A percentile compares a stretch with the other conserved stretches of the same genome.
Evolutionary conservation across 1,139 yeast species (phyloP).

Genomic region (Pichia sp.): DNA sequence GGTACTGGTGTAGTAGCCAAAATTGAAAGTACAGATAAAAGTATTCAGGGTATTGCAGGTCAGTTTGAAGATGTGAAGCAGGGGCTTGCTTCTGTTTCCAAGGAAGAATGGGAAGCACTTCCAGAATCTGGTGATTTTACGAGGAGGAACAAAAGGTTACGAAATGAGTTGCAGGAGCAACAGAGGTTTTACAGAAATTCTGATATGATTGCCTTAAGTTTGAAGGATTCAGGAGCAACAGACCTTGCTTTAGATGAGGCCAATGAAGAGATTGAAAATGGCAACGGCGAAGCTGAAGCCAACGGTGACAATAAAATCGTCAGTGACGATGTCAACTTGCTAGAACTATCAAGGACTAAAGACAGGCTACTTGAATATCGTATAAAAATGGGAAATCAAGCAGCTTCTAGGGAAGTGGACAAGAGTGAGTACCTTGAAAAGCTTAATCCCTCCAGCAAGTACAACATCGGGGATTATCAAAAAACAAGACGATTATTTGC

Average conservation of each 20-base stretch:
- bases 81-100: conserved; percentile 53
- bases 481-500: conserved; percentile 58
- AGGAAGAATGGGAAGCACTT: conserved; percentile 71
- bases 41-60: conserved; percentile 33
- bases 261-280: conserved; percentile 13
- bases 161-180: conserved; percentile 59
- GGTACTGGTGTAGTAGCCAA: conserved; percentile 4
- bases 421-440: conserved; percentile 22
- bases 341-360: conserved; percentile 48
- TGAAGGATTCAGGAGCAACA: conserved; percentile 25
- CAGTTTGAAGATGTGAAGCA: conserved; percentile 61
- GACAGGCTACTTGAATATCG: conserved; percentile 48
- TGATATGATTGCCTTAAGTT: conserved; percentile 51
- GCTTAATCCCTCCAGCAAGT: conserved; percentile 17
- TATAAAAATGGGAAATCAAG: conserved; percentile 32
- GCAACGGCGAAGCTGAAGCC: conserved; percentile 32
- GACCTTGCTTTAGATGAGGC: conserved; percentile 25
- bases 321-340: conserved; percentile 38
- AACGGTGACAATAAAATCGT: conserved; percentile 7
- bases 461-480: conserved; percentile 49
- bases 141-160: conserved; percentile 64
- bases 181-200: conserved; percentile 81
- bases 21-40: conserved; percentile 18
- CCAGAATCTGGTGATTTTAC: conserved; percentile 93
- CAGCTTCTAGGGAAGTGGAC: conserved; percentile 18